Evolutionary conservation across 2,329 filamentous ascomycete species (phyloP).

Genomic region (Penicillium sp.): DNA sequence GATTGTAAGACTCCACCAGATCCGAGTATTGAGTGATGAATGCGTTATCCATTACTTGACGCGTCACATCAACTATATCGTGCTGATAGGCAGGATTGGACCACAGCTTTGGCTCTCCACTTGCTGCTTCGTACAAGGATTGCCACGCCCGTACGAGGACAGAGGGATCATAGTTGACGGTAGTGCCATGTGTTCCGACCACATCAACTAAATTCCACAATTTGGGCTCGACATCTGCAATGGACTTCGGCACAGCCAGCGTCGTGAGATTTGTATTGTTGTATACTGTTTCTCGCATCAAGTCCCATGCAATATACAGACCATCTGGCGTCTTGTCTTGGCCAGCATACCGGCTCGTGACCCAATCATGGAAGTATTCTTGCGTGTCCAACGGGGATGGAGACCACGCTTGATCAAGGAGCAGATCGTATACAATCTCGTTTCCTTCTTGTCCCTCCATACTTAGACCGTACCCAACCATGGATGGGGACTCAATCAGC

Average conservation of each 20-base stretch:
- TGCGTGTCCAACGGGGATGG: constrained; percentile 45
- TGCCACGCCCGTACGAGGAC: constrained; percentile 44
- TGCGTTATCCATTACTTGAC: constrained; percentile 51
- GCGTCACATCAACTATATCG: constrained; percentile 53
- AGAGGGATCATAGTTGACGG: constrained; percentile 44
- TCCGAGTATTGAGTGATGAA: constrained; percentile 45
- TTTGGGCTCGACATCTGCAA: constrained; percentile 49
- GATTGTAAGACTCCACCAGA: constrained; percentile 40
- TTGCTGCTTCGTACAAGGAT: constrained; percentile 40
- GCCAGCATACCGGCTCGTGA: constrained; percentile 43
- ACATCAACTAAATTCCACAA: constrained; percentile 43
- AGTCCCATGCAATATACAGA: constrained; percentile 51
- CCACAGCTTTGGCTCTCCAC: constrained; percentile 39
- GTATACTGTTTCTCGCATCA: constrained; percentile 48
- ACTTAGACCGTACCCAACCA: constrained; percentile 53
- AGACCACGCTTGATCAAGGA: constrained; percentile 56
- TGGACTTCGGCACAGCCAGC: constrained; percentile 48
- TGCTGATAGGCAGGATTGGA: constrained; percentile 45
- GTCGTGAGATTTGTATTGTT: constrained; percentile 51
- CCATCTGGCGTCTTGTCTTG: constrained; percentile 26
- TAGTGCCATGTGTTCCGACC: constrained; percentile 38
- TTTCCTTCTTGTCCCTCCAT: constrained; percentile 56
- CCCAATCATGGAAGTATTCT: constrained; percentile 52
- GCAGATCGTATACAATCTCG: constrained; percentile 54
- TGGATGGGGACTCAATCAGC: constrained; percentile 40